Conservation (phyloP, 106 monocot genomes). For the Cymbidium sinense region DNA sequence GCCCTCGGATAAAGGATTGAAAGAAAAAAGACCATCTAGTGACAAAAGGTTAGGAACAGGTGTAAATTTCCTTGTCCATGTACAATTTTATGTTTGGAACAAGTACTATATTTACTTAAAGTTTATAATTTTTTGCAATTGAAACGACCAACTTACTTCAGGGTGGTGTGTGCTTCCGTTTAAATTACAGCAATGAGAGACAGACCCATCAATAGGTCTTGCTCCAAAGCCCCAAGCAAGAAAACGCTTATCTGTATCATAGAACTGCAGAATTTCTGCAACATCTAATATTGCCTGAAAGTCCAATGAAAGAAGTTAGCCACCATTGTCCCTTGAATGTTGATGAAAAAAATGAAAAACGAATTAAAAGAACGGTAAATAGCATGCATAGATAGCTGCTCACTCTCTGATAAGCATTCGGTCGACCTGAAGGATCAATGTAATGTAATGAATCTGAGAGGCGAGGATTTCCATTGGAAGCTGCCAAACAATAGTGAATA, state of each 20-base stretch:
- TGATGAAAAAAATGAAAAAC: neutral
- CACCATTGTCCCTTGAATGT: neutral
- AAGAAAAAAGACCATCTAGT: neutral
- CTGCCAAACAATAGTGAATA: no score
- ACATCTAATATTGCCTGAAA: constrained; percentile 81
- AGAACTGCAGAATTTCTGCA: constrained; percentile 83
- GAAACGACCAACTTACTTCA: no score
- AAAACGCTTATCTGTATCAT: no score
- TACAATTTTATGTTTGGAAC: no score
- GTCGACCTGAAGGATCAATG: constrained; percentile 85
- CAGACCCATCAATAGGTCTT: no score
- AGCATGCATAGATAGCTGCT: constrained; percentile 35
- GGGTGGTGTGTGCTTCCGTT: no score
- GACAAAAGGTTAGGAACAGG: no score
- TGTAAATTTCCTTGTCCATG: no score
- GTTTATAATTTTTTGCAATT: no score
- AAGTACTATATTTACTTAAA: no score
- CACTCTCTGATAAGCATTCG: constrained; percentile 95
- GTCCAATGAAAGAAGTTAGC: neutral
- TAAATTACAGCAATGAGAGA: no score
- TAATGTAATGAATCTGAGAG: constrained; percentile 96
- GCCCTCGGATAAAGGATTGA: neutral
- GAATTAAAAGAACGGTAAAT: neutral
- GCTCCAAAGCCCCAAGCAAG: no score
- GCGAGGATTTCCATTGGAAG: constrained; percentile 96